Conservation (phyloP, 495 filamentous ascomycete genomes). For the Echria macrotheca region DNA sequence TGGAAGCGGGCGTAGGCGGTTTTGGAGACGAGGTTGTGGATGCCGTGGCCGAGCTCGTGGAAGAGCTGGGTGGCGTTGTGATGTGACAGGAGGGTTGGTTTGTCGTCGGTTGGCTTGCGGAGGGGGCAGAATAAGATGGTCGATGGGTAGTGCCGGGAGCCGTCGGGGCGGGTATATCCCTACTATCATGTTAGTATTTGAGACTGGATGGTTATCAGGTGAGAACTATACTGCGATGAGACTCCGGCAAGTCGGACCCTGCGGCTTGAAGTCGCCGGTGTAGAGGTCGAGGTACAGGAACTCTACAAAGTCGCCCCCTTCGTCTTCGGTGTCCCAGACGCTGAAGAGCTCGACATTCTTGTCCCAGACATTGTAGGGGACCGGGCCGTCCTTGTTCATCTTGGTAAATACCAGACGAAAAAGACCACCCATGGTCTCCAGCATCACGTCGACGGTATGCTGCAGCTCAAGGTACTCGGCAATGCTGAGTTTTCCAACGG, state of each 20-base stretch:
- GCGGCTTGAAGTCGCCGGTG: neutral
- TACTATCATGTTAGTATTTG: neutral
- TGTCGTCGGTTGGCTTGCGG: neutral
- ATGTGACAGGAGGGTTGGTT: neutral
- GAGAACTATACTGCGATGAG: neutral
- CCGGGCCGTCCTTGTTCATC: too few species aligned
- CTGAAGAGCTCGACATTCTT: neutral
- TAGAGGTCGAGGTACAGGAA: neutral
- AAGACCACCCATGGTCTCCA: neutral
- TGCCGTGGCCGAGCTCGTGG: conserved; percentile 5
- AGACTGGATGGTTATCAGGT: neutral
- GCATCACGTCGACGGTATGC: neutral
- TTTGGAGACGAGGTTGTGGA: conserved; percentile 1
- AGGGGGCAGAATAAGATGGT: neutral
- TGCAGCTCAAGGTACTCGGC: neutral
- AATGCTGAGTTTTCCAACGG: neutral
- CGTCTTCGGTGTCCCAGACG: neutral
- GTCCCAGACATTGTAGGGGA: neutral
- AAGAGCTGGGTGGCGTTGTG: neutral
- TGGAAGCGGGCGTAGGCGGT: conserved; percentile 47
- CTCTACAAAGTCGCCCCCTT: neutral
- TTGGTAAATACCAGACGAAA: neutral
- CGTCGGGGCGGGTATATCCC: neutral
- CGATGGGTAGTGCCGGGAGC: neutral
- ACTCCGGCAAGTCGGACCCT: too few species aligned